Evolutionary conservation across 768 basidiomycete genomes (phyloP).

Genomic region (Tulasnella sp.): DNA sequence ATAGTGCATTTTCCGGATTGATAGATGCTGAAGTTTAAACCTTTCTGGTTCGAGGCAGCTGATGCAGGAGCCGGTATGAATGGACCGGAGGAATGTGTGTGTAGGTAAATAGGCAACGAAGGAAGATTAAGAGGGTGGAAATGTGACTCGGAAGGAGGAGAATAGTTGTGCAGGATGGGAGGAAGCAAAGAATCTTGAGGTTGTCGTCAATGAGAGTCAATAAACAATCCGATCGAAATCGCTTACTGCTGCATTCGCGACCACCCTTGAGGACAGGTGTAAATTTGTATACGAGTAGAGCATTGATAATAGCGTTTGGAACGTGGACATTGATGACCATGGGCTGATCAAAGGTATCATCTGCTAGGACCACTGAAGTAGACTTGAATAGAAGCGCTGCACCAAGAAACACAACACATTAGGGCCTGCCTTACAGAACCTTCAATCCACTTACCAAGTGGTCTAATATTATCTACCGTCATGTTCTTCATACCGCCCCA

Average conservation of each 20-base stretch:
- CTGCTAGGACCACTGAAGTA: background rate
- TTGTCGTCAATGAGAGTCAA: background rate
- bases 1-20: no score
- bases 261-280: conserved; percentile 24
- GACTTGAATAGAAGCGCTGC: background rate
- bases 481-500: background rate
- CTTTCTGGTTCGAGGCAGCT: no score
- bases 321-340: conserved; percentile 37
- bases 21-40: no score
- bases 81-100: conserved; percentile 56
- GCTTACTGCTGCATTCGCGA: conserved; percentile 27
- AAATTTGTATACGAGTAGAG: conserved; percentile 52
- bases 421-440: conserved; percentile 30
- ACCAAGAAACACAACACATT: conserved; percentile 26
- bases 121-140: conserved; percentile 33
- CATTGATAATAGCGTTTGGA: conserved; percentile 44
- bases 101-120: conserved; percentile 39
- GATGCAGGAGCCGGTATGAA: conserved; percentile 36
- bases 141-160: conserved; percentile 11
- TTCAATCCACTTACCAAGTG: conserved; percentile 51
- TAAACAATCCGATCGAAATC: background rate
- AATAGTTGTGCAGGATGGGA: conserved; percentile 4
- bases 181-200: background rate
- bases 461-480: conserved; percentile 36
- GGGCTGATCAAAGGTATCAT: conserved; percentile 6